Percentiles rank a stretch among this genome's conserved stretches.
Evolutionary conservation across 1,139 yeast species (phyloP).

Genomic region (Trichomonascaceae sp.): DNA sequence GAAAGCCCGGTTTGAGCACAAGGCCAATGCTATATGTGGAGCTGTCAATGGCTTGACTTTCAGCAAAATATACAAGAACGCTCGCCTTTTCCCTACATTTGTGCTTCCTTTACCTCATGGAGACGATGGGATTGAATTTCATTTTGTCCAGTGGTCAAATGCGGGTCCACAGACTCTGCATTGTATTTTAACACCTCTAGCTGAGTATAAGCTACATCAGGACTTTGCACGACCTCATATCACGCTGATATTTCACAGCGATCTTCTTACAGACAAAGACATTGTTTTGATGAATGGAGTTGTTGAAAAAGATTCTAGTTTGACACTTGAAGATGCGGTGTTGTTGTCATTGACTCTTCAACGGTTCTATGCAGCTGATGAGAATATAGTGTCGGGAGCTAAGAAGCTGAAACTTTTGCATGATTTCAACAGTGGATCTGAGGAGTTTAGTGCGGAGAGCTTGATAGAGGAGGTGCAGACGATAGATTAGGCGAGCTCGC

Average conservation of each 20-base stretch:
- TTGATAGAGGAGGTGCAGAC: constrained; percentile 70
- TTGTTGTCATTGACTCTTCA: constrained; percentile 73
- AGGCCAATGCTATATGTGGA: constrained; percentile 61
- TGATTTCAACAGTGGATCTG: constrained; percentile 65
- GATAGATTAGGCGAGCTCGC: constrained; percentile 40
- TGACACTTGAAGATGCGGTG: constrained; percentile 67
- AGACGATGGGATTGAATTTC: constrained; percentile 65
- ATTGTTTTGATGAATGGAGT: constrained; percentile 83
- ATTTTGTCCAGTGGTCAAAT: constrained; percentile 90
- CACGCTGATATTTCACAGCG: constrained; percentile 81
- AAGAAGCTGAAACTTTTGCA: constrained; percentile 52
- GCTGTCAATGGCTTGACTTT: constrained; percentile 51
- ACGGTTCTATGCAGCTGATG: constrained; percentile 76
- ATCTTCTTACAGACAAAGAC: constrained; percentile 55
- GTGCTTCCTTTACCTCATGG: constrained; percentile 40
- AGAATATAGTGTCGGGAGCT: constrained; percentile 33
- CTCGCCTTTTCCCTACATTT: constrained; percentile 64
- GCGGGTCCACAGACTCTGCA: constrained; percentile 82
- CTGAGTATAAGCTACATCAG: constrained; percentile 84
- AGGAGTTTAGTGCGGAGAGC: constrained; percentile 56
- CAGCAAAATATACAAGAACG: constrained; percentile 55
- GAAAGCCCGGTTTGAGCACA: constrained; percentile 75
- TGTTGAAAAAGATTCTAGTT: constrained; percentile 64
- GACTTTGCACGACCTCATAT: constrained; percentile 96
- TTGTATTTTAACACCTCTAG: constrained; percentile 84